Conservation (phyloP, 1,284 basidiomycete species). For the Tilletiaria anomala region DNA sequence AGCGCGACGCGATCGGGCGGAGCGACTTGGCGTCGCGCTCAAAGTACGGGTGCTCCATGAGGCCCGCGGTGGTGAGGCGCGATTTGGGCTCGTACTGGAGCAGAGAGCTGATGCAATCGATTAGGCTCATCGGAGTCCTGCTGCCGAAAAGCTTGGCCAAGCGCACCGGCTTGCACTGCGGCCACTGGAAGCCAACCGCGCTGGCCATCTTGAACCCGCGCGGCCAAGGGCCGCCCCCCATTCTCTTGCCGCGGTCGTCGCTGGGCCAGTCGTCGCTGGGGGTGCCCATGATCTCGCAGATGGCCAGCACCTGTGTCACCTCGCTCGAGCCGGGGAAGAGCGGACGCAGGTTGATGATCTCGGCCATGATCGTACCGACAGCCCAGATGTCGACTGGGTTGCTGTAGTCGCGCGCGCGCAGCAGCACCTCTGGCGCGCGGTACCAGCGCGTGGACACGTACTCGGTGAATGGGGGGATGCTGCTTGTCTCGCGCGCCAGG, state of each 20-base stretch:
- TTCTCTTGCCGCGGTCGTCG: slow-evolving; percentile 54
- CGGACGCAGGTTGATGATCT: slow-evolving; percentile 84
- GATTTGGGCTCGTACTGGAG: slow-evolving; percentile 79
- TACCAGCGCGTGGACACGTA: slow-evolving; percentile 99
- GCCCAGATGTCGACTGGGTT: slow-evolving; percentile 99
- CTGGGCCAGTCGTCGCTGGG: slow-evolving; percentile 67
- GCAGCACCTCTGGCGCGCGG: slow-evolving; percentile 87
- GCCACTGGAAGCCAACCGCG: slow-evolving; percentile 62
- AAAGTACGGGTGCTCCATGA: slow-evolving; percentile 77
- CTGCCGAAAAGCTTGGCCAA: slow-evolving; percentile 65
- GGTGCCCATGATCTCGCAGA: slow-evolving; percentile 84
- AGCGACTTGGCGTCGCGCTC: slow-evolving; percentile 44
- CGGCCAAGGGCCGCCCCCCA: slow-evolving; percentile 79
- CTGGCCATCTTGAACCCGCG: slow-evolving; percentile 73
- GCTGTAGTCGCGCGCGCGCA: slow-evolving; percentile 80
- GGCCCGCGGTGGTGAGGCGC: slow-evolving; percentile 70
- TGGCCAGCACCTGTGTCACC: slow-evolving; percentile 78
- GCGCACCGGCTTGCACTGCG: slow-evolving; percentile 59
- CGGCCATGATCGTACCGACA: slow-evolving; percentile 91
- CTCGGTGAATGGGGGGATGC: slow-evolving; percentile 87
- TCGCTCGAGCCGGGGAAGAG: slow-evolving; percentile 95
- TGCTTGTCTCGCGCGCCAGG: slow-evolving; percentile 75
- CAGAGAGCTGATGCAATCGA: slow-evolving; percentile 82
- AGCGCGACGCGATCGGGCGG: too few relatives aligned
- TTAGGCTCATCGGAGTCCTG: slow-evolving; percentile 60